Evolutionary conservation across 2,329 filamentous ascomycete species (phyloP).

Genomic region (Curvularia spicifera): DNA sequence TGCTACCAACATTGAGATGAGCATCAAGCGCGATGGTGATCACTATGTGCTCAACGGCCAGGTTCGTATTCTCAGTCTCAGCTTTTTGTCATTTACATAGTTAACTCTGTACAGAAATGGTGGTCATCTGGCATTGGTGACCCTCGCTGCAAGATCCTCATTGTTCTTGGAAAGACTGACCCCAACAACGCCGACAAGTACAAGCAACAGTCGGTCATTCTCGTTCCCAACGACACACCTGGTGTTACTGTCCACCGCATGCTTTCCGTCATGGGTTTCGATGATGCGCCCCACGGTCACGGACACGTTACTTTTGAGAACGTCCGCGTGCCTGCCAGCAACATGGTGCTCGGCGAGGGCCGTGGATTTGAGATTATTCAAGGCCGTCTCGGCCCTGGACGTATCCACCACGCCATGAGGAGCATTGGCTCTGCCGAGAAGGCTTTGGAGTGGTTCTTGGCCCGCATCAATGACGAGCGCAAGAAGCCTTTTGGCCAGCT

Average conservation of each 20-base stretch:
- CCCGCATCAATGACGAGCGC: slow-evolving; percentile 86
- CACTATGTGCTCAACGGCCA: slow-evolving; percentile 90
- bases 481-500: slow-evolving; percentile 93
- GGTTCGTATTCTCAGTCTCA: slow-evolving; percentile 53
- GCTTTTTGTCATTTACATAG: no score
- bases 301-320: slow-evolving; percentile 89
- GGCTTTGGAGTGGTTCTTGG: slow-evolving; percentile 92
- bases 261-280: slow-evolving; percentile 92
- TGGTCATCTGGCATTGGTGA: slow-evolving; percentile 97
- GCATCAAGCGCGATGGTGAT: slow-evolving; percentile 81
- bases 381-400: slow-evolving; percentile 90
- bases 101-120: slow-evolving; percentile 84
- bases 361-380: slow-evolving; percentile 98
- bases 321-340: slow-evolving; percentile 82
- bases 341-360: slow-evolving; percentile 90
- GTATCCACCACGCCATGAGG: slow-evolving; percentile 98
- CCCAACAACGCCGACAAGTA: slow-evolving; percentile 77
- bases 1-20: slow-evolving; percentile 89
- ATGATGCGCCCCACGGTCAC: slow-evolving; percentile 98
- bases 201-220: slow-evolving; percentile 89
- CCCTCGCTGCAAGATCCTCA: slow-evolving; percentile 87
- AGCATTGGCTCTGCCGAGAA: slow-evolving; percentile 89
- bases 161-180: slow-evolving; percentile 95
- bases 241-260: slow-evolving; percentile 94
- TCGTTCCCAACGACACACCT: slow-evolving; percentile 80